These are phyloP conservation scores for Hymenoscyphus linearis DNA, from an alignment of 2,329 filamentous ascomycete genomes.

Conservation along the genomic window DNA sequence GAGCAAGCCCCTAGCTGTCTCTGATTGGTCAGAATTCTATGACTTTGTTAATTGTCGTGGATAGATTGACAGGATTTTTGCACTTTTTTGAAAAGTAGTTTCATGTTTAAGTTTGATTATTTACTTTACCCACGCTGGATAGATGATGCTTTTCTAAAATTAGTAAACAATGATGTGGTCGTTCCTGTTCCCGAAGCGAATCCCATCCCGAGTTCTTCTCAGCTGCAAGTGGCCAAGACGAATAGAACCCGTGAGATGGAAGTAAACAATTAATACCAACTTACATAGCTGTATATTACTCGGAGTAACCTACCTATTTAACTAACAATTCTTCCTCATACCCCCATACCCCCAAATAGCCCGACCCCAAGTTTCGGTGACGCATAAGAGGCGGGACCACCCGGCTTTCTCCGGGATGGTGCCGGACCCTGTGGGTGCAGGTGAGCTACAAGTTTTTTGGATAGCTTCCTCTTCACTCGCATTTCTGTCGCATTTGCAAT, in stretches of 20 bases:
- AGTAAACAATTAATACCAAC: not conserved
- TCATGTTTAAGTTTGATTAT: too few relatives aligned
- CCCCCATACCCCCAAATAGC: too few relatives aligned
- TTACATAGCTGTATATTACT: too few relatives aligned
- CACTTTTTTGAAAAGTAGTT: too few relatives aligned
- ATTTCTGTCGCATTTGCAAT: not conserved
- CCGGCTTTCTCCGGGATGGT: not conserved
- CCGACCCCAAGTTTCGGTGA: too few relatives aligned
- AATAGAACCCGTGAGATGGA: not conserved
- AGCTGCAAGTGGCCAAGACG: not conserved
- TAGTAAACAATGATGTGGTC: not conserved
- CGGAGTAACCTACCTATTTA: too few relatives aligned
- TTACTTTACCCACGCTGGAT: too few relatives aligned
- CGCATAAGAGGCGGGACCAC: not conserved
- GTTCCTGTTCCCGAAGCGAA: not conserved
- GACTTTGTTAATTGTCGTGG: too few relatives aligned
- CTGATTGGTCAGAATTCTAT: not conserved
- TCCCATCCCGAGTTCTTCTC: too few relatives aligned
- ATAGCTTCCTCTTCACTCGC: not conserved
- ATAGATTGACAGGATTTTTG: too few relatives aligned
- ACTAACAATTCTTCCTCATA: not conserved
- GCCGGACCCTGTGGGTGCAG: not conserved
- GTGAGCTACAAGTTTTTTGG: not conserved
- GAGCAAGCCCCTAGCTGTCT: not conserved
- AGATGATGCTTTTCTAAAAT: too few relatives aligned